phyloP scores from a whole-genome alignment of 2,329 filamentous ascomycete species.

The Monilinia polystroma region DNA sequence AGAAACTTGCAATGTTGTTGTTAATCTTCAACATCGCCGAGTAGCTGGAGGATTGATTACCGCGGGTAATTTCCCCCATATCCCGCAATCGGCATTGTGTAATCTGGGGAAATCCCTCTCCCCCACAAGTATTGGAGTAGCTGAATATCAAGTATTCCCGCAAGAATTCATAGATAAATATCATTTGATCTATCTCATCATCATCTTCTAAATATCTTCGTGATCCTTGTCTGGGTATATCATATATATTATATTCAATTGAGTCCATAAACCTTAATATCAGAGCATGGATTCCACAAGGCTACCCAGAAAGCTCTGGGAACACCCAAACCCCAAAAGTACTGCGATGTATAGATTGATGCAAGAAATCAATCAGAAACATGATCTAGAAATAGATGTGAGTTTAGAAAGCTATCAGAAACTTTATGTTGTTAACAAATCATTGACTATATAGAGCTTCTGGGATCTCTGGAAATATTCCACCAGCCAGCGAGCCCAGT shows the following conservation, averaged over 20 bases:
- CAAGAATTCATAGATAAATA: no score
- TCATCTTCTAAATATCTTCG: no score
- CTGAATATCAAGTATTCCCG: no score
- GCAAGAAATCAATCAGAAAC: slow-evolving; percentile 59
- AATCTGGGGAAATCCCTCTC: no score
- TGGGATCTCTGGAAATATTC: slow-evolving; percentile 68
- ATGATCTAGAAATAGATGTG: slow-evolving; percentile 58
- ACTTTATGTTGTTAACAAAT: slow-evolving; percentile 2
- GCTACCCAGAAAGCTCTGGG: slow-evolving; percentile 64
- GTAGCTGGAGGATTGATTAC: no score
- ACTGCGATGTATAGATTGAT: slow-evolving; percentile 69
- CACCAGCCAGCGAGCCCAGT: slow-evolving; percentile 57
- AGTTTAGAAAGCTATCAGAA: neutral
- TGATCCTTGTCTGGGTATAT: neutral
- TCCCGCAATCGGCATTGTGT: no score
- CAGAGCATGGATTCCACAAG: slow-evolving; percentile 29
- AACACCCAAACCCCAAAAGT: slow-evolving; percentile 59
- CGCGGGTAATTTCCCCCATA: no score
- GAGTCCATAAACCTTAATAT: neutral
- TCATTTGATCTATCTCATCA: no score
- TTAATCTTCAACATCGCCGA: no score
- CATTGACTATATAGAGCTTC: slow-evolving; percentile 56
- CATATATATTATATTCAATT: neutral
- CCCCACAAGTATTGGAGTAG: no score
- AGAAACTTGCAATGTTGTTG: no score